Conservation (phyloP, 805 yeast species). For the Kuraishia borneana region DNA sequence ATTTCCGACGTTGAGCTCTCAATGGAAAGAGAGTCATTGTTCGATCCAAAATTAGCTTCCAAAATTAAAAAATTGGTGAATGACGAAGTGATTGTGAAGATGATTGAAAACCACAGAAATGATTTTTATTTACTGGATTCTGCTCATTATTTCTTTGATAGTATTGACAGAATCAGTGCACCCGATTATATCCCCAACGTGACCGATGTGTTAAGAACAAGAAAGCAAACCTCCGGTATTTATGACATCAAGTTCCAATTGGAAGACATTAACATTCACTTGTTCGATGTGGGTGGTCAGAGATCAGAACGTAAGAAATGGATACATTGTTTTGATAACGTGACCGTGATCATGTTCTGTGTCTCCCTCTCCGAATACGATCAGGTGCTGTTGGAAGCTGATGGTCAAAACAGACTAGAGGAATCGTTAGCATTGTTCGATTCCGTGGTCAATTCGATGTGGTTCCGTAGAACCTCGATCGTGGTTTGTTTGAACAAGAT, state of each 20-base stretch:
- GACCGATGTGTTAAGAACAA: constrained; percentile 72
- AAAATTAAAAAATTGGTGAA: constrained; percentile 42
- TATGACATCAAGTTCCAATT: constrained; percentile 72
- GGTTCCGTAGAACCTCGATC: constrained; percentile 84
- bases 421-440: constrained; percentile 80
- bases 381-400: constrained; percentile 71
- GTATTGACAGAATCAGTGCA: constrained; percentile 47
- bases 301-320: constrained; percentile 92
- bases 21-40: constrained; percentile 38
- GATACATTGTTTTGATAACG: constrained; percentile 95
- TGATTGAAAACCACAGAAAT: constrained; percentile 49
- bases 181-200: constrained; percentile 60
- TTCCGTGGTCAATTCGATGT: constrained; percentile 82
- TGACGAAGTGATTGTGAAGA: constrained; percentile 44
- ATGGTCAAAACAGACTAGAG: constrained; percentile 63
- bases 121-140: constrained; percentile 81
- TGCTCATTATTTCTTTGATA: constrained; percentile 65
- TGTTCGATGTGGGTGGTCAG: constrained; percentile 91
- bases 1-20: constrained; percentile 36
- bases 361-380: constrained; percentile 89
- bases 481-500: constrained; percentile 83
- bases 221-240: constrained; percentile 89
- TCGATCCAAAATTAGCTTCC: constrained; percentile 37
- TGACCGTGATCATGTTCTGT: constrained; percentile 80
- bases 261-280: constrained; percentile 54